Evolutionary conservation across 257 asterid species (phyloP), one percentile per base, ranked within the genome.

Genomic region (Striga asiatica): DNA sequence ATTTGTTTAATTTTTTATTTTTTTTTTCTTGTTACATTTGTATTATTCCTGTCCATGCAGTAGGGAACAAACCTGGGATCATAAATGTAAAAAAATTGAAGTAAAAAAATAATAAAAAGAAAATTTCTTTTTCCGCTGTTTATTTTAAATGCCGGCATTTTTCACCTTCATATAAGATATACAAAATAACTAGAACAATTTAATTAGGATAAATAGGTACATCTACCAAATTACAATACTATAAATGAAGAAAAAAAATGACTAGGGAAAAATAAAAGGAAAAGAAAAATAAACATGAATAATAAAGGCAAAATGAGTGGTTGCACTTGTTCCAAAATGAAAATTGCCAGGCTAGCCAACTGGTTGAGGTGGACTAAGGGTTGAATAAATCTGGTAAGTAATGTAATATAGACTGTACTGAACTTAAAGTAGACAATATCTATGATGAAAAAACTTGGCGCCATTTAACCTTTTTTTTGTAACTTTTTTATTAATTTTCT

Each of bases 41-140:
- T 50, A 23, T 27, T 74, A 58, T 67, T 75, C 77, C 58, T 80
- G 91, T 78, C 92, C 69, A 66, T 67, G 78, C 65, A 69, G 61
- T 68, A 55, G 85, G 91, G 85, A 84, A 74, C 84, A 81, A 35
- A 65, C 85, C 76, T 64, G 42, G 71, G 80, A 67, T 65, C 77
- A 72, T 59, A 76, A 70, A 77, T 77, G 85, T 75, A 68, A 73
- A 76, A 10, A 28, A 4, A 25, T 7, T 13, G 1, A 14, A 55
- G 19, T 47, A 9, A 14, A 58, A 19, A 32, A 56, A 19, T 10
- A 21, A 48, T 34, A 0, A 37, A 37, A 5, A 1, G 2, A 1
- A 14, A 41, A 4, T 13, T 6, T 16, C 2, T n/a, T 41, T 41
- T 13, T 13, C 5, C 16, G 13, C 16, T 12, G 6, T 14, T 41